Percentiles rank a stretch among this genome's conserved stretches.
Evolutionary conservation across 768 basidiomycete genomes (phyloP).

Genomic region (Stropharia rugosoannulata): DNA sequence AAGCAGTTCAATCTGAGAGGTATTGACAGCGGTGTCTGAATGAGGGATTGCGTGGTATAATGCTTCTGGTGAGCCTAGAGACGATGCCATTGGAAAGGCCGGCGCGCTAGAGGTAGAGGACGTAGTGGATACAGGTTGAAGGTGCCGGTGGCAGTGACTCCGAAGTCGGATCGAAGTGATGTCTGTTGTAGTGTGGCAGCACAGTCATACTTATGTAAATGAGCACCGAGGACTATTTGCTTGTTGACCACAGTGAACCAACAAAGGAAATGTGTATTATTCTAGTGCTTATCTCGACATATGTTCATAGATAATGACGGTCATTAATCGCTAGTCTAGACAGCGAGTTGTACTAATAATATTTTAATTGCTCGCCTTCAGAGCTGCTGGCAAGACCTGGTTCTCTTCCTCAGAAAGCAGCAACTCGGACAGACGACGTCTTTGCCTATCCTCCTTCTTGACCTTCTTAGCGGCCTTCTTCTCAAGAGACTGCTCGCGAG

Average conservation of each 20-base stretch:
- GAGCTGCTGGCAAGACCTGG: conserved; percentile 50
- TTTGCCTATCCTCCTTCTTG: conserved; percentile 50
- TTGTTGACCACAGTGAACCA: no score
- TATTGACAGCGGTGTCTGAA: conserved; percentile 8
- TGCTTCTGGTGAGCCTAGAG: conserved; percentile 31
- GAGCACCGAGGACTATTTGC: no score
- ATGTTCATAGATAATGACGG: no score
- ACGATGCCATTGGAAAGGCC: conserved; percentile 24
- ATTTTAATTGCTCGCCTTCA: conserved; percentile 4
- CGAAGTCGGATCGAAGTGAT: no score
- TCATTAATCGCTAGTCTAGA: no score
- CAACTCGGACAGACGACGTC: conserved; percentile 55
- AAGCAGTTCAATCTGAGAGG: conserved; percentile 30
- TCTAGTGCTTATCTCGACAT: no score
- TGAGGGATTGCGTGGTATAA: conserved; percentile 47
- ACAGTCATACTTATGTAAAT: no score
- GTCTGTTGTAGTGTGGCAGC: no score
- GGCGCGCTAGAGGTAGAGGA: background rate
- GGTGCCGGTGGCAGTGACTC: background rate
- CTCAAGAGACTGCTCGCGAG: conserved; percentile 48
- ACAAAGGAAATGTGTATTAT: no score
- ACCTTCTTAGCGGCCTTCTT: conserved; percentile 56
- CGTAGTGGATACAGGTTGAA: background rate
- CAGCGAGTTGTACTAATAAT: no score
- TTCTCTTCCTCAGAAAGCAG: conserved; percentile 53